These are phyloP conservation scores for Podospora sp. DNA, from an alignment of 495 filamentous ascomycete species.

Conservation along the genomic window DNA sequence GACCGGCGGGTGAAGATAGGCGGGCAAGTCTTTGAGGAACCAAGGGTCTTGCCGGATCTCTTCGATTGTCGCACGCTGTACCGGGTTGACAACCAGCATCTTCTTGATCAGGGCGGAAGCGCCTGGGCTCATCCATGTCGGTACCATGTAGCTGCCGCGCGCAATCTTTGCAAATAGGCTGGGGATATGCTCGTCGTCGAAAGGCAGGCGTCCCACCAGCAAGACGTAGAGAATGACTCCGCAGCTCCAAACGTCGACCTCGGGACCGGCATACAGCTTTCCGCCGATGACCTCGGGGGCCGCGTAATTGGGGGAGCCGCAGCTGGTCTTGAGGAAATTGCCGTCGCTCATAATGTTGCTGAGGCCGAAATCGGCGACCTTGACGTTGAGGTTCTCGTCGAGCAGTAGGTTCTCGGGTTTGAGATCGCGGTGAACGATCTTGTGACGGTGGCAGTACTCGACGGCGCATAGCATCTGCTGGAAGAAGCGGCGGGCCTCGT, in stretches of 20 bases:
- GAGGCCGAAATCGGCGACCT: constrained; percentile 97
- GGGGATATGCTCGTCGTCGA: constrained; percentile 86
- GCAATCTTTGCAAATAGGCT: constrained; percentile 49
- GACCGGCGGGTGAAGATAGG: constrained; percentile 84
- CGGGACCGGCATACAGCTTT: constrained; percentile 95
- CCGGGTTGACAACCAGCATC: constrained; percentile 94
- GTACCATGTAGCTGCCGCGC: constrained; percentile 80
- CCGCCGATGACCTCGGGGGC: constrained; percentile 97
- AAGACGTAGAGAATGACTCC: constrained; percentile 97
- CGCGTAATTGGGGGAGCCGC: constrained; percentile 96
- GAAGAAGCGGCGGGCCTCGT: constrained; percentile 92
- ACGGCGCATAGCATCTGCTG: constrained; percentile 99
- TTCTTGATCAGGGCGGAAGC: constrained; percentile 83
- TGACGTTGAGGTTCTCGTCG: constrained; percentile 92
- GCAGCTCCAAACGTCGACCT: constrained; percentile 99
- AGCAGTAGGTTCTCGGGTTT: constrained; percentile 97
- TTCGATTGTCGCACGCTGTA: constrained; percentile 87
- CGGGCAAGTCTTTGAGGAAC: constrained; percentile 84
- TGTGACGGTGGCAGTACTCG: constrained; percentile 98
- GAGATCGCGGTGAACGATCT: constrained; percentile 96
- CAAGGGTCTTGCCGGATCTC: constrained; percentile 94
- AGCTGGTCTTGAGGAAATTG: constrained; percentile 98
- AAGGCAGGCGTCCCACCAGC: constrained; percentile 86
- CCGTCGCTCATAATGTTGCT: constrained; percentile 99
- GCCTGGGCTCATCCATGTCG: constrained; percentile 81